A percentile compares a stretch with the other conserved stretches of the same genome.
phyloP scores from a whole-genome alignment of 2,329 filamentous ascomycete genomes.

The Aspergillus luchuensis region DNA sequence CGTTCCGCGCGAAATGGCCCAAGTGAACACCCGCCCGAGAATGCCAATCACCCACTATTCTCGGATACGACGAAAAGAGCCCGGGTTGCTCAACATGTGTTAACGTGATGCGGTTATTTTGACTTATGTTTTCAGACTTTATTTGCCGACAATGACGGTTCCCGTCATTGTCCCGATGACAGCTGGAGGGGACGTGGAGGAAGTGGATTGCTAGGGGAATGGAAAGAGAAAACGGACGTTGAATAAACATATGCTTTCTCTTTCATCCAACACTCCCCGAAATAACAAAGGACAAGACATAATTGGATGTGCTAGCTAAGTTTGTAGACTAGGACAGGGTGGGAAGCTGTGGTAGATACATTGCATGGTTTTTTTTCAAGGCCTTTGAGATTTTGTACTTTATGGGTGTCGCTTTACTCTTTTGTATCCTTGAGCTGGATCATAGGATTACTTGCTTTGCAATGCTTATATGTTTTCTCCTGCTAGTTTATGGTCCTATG shows the following conservation, averaged over 20 bases:
- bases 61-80: background rate
- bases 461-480: conserved; percentile 21
- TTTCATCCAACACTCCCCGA: background rate
- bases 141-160: background rate
- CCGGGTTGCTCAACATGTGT: conserved; percentile 3
- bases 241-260: background rate
- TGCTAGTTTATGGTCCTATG: background rate
- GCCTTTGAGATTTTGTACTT: conserved; percentile 27
- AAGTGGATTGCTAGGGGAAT: background rate
- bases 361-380: conserved; percentile 23
- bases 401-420: conserved; percentile 19
- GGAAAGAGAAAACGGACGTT: background rate
- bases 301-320: conserved; percentile 9
- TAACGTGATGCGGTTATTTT: conserved; percentile 7
- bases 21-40: conserved; percentile 18
- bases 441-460: conserved; percentile 20
- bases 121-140: conserved; percentile 3
- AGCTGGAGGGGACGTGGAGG: background rate
- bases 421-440: conserved; percentile 21
- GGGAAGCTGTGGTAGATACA: conserved; percentile 24
- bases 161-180: background rate
- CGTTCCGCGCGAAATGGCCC: conserved; percentile 15
- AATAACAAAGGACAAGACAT: conserved; percentile 1
- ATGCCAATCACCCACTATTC: background rate
- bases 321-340: conserved; percentile 16